phyloP scores from a whole-genome alignment of 2,329 filamentous ascomycete species.

The Ceratocystis cacaofunesta region DNA sequence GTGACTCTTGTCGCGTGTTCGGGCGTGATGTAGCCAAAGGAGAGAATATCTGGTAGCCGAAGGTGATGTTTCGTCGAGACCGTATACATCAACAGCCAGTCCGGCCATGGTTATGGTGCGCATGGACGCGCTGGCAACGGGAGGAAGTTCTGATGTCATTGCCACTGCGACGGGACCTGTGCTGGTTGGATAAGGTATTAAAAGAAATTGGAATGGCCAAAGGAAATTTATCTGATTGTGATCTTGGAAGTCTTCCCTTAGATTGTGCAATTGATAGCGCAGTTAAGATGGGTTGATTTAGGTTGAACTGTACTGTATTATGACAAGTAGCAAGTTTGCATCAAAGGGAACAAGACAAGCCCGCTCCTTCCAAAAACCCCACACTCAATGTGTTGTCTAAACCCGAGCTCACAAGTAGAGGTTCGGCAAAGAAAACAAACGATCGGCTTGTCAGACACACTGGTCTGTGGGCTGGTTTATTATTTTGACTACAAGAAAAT shows the following conservation, averaged over 20 bases:
- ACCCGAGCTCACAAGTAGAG: no score
- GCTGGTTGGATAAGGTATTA: background rate
- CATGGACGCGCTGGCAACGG: conserved; percentile 40
- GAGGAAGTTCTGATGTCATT: conserved; percentile 4
- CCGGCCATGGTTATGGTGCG: conserved; percentile 60
- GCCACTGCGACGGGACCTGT: background rate
- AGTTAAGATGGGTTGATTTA: no score
- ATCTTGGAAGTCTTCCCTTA: background rate
- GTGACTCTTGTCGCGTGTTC: conserved; percentile 51
- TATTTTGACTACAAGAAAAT: background rate
- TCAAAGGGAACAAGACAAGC: background rate
- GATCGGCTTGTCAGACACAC: background rate
- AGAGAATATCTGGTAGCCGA: conserved; percentile 47
- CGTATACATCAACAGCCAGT: conserved; percentile 65
- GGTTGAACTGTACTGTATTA: background rate
- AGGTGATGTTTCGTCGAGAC: conserved; percentile 52
- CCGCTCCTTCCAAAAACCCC: background rate
- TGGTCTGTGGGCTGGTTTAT: background rate
- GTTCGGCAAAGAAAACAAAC: background rate
- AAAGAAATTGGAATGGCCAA: background rate
- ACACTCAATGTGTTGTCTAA: background rate
- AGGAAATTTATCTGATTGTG: background rate
- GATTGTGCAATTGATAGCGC: background rate
- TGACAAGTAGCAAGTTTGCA: background rate
- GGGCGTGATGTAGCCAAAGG: conserved; percentile 83